Base-by-base conservation (phyloP, 202 grass and related monocot genomes). In the Panicum hallii region DNA sequence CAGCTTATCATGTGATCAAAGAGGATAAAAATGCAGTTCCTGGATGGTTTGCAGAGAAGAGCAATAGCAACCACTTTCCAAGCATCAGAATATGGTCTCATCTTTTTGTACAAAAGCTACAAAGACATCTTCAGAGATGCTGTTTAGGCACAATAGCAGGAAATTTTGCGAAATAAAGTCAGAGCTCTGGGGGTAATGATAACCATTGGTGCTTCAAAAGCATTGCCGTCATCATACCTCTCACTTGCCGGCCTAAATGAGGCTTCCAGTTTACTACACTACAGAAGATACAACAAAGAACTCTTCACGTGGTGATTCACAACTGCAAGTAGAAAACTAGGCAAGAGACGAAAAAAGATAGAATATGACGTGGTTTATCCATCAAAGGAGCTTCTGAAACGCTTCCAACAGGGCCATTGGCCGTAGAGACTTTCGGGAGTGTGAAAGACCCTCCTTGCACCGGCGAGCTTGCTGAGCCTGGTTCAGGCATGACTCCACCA, bases 391-490 rank as follows among this genome's bases (percentile, higher is more conserved):
- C 88, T 61, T 28, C 55, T 1, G 97, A 99, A 80, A 82, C 70
- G 75, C 88, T 99, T 69, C 90, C 91, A 47, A 76, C 61, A 56
- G 88, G 91, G 43, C 90, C 93, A 56, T 82, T 84, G 45, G 84
- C 75, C 3, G 20, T 46, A 67, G 97, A 86, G 54, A 63, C 64
- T 68, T 82, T 93, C 2, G 93, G 91, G 12, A 91, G 63, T 1
- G 82, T 78, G 63, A 91, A 86, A 45, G 91, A 79, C 5, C 83
- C 79, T 79, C 78, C 89, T 9, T 89, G 88, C 70, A 70, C 50
- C 15, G 93, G 78, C 23, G 97, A 85, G 22, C 52, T 88, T 11
- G 97, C 91, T 57, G 89, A 90, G 30, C 73, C 94, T 8, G 93
- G 90, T 64, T 88, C 34, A 3, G 90, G 80, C 77, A 94, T 77